Base-by-base conservation (phyloP, 2,329 filamentous ascomycete genomes). In the Pestalotiopsis sp. region DNA sequence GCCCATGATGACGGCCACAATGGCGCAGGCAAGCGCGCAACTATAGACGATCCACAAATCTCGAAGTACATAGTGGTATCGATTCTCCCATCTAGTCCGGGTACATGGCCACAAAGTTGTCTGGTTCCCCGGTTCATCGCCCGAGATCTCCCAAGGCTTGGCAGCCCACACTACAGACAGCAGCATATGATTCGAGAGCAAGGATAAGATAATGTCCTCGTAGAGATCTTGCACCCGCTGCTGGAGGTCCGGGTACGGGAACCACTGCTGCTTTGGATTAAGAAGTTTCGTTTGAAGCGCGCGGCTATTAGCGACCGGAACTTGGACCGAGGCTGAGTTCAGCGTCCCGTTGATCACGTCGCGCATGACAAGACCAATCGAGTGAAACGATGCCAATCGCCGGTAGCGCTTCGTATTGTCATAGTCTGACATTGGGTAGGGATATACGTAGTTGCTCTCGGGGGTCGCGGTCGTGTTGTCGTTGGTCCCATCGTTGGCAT, bases 261-360 rank as follows among this genome's bases (percentile, higher is more conserved):
- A 76, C 67, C 76, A 80, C 52, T 79, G 77, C 5, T 71, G 77
- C 12, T 74, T 74, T 25, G 70, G 75, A 71, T 82, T 75, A 20
- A 85, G 76, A 1, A 86, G 75, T n/a, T 78, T 77, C 1, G 83
- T 85, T 68, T 82, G 81, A 7, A 82, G 76, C 20, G 81, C 78
- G 3, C 81, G 76, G 0, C 79, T 78, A 63, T 75, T 75, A 36
- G 72, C 75, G 7, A 79, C 73, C 4, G 74, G 71, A 12, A 56
- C 71, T 52, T 72, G 66, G 17, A 79, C 69, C 1, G 72, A 66
- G 14, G 73, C 71, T 23, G 74, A 76, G 60, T 74, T 71, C 31
- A 82, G 71, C 13, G 74, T 75, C 25, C 81, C 81, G 64, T 79
- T 73, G 14, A 82, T 63, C 38, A 77, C 76, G 12, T 69, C 11